These are phyloP conservation scores for Mrakiaceae sp. DNA, from an alignment of 1,284 basidiomycete genomes.

Conservation along the genomic window DNA sequence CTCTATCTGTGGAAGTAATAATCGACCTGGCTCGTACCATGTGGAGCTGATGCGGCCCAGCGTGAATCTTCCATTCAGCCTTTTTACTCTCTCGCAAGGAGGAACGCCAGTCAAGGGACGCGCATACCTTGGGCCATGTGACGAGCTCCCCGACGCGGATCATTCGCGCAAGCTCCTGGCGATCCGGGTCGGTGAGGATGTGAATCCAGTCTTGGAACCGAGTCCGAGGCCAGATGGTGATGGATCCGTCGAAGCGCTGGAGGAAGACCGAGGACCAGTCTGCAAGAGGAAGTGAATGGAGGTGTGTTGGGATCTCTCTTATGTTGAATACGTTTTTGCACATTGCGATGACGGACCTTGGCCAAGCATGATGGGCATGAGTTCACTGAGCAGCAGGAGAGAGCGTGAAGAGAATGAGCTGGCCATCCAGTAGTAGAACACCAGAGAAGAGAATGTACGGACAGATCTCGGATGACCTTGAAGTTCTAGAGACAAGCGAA, in stretches of 20 bases:
- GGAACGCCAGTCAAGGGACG: conserved; percentile 19
- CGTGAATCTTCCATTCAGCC: background rate
- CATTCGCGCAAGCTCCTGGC: conserved; percentile 68
- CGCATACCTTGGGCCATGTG: conserved; percentile 78
- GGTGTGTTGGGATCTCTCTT: too few relatives aligned
- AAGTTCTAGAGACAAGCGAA: conserved; percentile 47
- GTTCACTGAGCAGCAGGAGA: conserved; percentile 1
- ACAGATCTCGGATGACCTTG: conserved; percentile 85
- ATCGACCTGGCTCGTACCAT: conserved; percentile 38
- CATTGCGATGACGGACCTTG: conserved; percentile 34
- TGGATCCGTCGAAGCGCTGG: conserved; percentile 44
- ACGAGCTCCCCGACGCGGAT: conserved; percentile 74
- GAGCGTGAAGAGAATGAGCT: background rate
- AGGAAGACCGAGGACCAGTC: conserved; percentile 93
- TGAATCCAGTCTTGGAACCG: conserved; percentile 47
- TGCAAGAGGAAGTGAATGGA: conserved; percentile 1
- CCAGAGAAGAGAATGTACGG: conserved; percentile 39
- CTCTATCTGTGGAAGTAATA: conserved; percentile 24
- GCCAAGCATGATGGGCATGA: conserved; percentile 73
- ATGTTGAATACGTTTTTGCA: too few relatives aligned
- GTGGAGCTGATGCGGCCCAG: conserved; percentile 47
- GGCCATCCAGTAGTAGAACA: background rate
- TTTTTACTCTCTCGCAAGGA: background rate
- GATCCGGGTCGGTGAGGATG: conserved; percentile 63
- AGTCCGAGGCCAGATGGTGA: conserved; percentile 71